Evolutionary conservation across 352 stramenopile species (phyloP), one percentile per base, ranked within the genome.

Genomic region (Globisporangium emineosum): DNA sequence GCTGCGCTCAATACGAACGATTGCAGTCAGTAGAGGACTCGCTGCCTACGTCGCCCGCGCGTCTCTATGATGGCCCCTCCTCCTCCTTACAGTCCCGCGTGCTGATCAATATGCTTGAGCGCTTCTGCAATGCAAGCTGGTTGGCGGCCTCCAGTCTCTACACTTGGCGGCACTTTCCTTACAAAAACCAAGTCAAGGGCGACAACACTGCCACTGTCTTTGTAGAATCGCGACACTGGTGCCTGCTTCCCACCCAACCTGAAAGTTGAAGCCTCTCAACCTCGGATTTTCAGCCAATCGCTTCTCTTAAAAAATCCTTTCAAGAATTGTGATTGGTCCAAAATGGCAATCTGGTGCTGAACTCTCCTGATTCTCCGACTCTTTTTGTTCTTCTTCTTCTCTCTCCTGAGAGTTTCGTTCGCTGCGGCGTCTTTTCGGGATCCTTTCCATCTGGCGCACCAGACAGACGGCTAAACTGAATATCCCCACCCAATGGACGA

Each of bases 101-200:
- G n/a, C n/a, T n/a, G n/a, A n/a, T n/a, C n/a, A n/a, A n/a, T n/a
- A n/a, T n/a, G n/a, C 50, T 25, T 37, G 50, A 9, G 27, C 50
- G 27, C 27, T 56, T 56, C 50, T 23, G 50, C 50, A 15, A 56
- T 56, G n/a, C 50, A 56, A 37, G 13, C 50, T 56, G 50, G 50
- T 15, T 15, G 17, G 8, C 17, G 12, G 27, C 15, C 27, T 23
- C 15, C 23, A 54, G 33, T 33, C 40, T 54, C 25, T 54, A 21
- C 49, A 21, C 49, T 12, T 5, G 2, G 25, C 25, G 23, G 25
- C 7, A 2, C 17, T n/a, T n/a, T 45, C 5, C 50, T 5, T 56
- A 12, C 15, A 56, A 40, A 56, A 35, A 5, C 15, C 50, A 37
- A 37, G 50, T 27, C n/a, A 51, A 27, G 15, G 43, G 43, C 43